Percentiles rank a stretch among this genome's conserved stretches.
phyloP scores from a whole-genome alignment of 225 moss, liverwort and hornwort genomes.

The Marchantia paleacea region DNA sequence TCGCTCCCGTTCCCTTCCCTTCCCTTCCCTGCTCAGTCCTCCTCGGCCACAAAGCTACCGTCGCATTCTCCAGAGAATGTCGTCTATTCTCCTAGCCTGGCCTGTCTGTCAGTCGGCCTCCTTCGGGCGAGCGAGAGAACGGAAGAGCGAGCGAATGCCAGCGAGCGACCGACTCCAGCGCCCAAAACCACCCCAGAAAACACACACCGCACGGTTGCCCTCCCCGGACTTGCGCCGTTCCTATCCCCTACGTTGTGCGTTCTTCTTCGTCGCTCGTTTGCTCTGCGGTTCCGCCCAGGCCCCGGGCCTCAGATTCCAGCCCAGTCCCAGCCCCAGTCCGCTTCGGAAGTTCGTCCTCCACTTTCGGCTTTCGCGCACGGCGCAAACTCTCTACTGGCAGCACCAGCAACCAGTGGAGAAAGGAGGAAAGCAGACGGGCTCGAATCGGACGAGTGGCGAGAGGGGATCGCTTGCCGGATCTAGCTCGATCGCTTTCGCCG shows the following conservation, averaged over 20 bases:
- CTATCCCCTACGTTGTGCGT: background rate
- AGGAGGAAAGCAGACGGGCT: background rate
- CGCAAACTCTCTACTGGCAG: background rate
- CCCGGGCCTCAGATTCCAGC: no score
- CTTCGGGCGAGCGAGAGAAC: background rate
- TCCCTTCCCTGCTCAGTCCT: background rate
- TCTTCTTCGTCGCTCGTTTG: background rate
- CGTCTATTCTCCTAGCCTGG: no score
- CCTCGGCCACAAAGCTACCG: background rate
- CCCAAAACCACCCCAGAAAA: background rate
- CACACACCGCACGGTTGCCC: background rate
- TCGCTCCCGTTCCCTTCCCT: background rate
- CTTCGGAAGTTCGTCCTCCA: background rate
- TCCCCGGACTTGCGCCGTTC: slow-evolving; percentile 6
- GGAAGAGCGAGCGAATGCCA: no score
- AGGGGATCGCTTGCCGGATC: slow-evolving; percentile 19
- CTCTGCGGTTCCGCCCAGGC: background rate
- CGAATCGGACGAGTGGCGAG: slow-evolving; percentile 6
- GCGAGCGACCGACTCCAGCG: no score
- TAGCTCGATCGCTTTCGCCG: slow-evolving; percentile 15
- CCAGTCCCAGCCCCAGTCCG: no score
- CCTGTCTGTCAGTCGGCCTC: background rate
- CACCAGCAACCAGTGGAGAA: background rate
- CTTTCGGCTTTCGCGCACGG: background rate
- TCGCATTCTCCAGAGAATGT: background rate